Evolutionary conservation across 768 basidiomycete species (phyloP).

Genomic region (Leccinum sublutescens): DNA sequence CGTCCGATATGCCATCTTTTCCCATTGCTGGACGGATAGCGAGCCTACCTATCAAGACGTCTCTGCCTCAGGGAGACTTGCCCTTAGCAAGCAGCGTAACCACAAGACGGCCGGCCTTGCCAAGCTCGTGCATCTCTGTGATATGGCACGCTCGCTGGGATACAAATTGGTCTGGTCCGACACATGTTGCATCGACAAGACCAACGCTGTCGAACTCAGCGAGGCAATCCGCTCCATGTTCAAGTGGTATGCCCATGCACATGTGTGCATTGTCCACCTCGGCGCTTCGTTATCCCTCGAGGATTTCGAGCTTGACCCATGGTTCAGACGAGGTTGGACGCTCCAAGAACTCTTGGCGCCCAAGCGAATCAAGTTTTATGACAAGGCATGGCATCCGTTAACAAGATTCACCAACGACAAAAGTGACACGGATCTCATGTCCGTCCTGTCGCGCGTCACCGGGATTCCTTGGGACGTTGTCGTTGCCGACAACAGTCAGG

Average conservation of each 20-base stretch:
- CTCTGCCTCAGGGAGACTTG: background rate
- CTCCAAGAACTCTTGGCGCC: constrained; percentile 31
- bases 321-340: constrained; percentile 29
- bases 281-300: constrained; percentile 10
- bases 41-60: constrained; percentile 27
- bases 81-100: constrained; percentile 4
- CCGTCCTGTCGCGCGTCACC: constrained; percentile 13
- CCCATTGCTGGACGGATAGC: constrained; percentile 22
- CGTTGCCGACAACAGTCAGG: constrained; percentile 20
- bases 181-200: constrained; percentile 32
- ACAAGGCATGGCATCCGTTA: constrained; percentile 21
- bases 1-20: constrained; percentile 25
- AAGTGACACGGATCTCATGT: constrained; percentile 6
- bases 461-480: constrained; percentile 18
- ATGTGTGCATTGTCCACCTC: constrained; percentile 30
- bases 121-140: constrained; percentile 23
- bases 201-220: constrained; percentile 23
- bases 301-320: constrained; percentile 21
- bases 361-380: constrained; percentile 25
- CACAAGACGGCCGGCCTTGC: constrained; percentile 4
- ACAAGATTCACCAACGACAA: constrained; percentile 18
- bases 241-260: constrained; percentile 30
- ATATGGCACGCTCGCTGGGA: constrained; percentile 17
- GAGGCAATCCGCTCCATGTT: constrained; percentile 34
- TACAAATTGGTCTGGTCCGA: constrained; percentile 30